These are phyloP conservation scores for Lactarius hengduanensis DNA, from an alignment of 768 basidiomycete species.

Conservation along the genomic window DNA sequence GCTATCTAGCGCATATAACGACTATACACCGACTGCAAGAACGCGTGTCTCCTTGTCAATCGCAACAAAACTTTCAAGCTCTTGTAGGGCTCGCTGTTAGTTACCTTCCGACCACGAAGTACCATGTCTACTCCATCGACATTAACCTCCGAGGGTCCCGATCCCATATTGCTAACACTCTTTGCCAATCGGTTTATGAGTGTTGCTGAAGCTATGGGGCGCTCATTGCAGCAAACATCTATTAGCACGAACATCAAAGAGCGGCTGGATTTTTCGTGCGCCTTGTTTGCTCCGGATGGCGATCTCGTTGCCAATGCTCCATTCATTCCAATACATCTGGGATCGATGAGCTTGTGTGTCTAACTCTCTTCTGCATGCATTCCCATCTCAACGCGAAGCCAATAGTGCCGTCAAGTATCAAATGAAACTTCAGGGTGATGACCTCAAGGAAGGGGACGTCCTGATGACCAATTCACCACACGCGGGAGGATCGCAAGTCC, in stretches of 20 bases:
- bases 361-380: not conserved
- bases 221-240: conserved; percentile 84
- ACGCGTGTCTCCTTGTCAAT: not conserved
- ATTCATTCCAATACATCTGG: conserved; percentile 84
- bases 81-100: not conserved
- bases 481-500: conserved; percentile 80
- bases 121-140: not conserved
- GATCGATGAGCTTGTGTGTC: conserved; percentile 87
- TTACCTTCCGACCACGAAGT: not conserved
- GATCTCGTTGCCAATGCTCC: conserved; percentile 94
- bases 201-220: conserved; percentile 94
- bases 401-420: conserved; percentile 81
- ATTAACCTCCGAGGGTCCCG: conserved; percentile 46
- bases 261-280: conserved; percentile 92
- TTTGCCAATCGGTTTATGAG: conserved; percentile 98
- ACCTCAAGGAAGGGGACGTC: conserved; percentile 86
- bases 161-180: conserved; percentile 85
- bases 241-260: conserved; percentile 97
- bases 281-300: conserved; percentile 91
- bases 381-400: not conserved
- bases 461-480: conserved; percentile 90
- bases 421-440: conserved; percentile 70
- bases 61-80: not conserved
- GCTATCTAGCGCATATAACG: not conserved
- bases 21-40: not conserved